phyloP scores from a whole-genome alignment of 306 rosid species.

The Myrica gale region DNA sequence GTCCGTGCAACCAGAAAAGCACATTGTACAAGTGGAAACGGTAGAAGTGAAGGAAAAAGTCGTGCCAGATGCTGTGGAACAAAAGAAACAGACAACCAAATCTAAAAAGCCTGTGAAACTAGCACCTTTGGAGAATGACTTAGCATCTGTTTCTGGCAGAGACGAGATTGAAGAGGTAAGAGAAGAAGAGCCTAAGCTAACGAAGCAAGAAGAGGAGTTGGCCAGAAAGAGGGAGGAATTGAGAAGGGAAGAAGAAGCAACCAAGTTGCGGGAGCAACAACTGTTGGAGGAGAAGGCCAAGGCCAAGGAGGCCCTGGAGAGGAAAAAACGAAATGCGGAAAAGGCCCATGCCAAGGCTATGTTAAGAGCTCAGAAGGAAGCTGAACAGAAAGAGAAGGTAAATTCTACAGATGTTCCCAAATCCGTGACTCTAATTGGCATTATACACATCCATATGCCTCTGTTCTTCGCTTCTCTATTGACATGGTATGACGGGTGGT shows the following conservation, averaged over 20 bases:
- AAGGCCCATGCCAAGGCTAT: slow-evolving; percentile 72
- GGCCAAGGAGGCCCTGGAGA: slow-evolving; percentile 72
- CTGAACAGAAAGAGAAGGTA: slow-evolving; percentile 85
- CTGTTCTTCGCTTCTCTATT: slow-evolving; percentile 17
- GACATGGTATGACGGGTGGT: slow-evolving; percentile 16
- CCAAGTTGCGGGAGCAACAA: slow-evolving; percentile 59
- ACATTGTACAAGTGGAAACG: slow-evolving; percentile 32
- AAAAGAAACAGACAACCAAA: slow-evolving; percentile 37
- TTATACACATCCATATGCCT: not conserved
- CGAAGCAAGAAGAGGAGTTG: slow-evolving; percentile 68
- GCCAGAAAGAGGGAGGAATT: slow-evolving; percentile 62
- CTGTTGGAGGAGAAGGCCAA: slow-evolving; percentile 76
- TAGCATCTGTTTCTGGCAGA: slow-evolving; percentile 35
- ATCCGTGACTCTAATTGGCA: not conserved
- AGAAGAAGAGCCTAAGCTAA: slow-evolving; percentile 43
- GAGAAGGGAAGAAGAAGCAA: slow-evolving; percentile 67
- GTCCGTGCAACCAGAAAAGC: slow-evolving; percentile 47
- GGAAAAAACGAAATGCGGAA: slow-evolving; percentile 69
- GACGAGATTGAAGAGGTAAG: slow-evolving; percentile 44
- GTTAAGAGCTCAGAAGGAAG: slow-evolving; percentile 74
- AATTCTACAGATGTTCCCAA: slow-evolving; percentile 5
- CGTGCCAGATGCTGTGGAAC: slow-evolving; percentile 33
- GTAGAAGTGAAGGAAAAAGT: slow-evolving; percentile 40
- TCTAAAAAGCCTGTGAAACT: slow-evolving; percentile 41
- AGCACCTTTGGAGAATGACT: slow-evolving; percentile 33